A percentile compares a stretch with the other conserved stretches of the same genome.
These are phyloP conservation scores for Albifimbria verrucaria DNA, from an alignment of 2,329 filamentous ascomycete genomes.

Conservation along the genomic window DNA sequence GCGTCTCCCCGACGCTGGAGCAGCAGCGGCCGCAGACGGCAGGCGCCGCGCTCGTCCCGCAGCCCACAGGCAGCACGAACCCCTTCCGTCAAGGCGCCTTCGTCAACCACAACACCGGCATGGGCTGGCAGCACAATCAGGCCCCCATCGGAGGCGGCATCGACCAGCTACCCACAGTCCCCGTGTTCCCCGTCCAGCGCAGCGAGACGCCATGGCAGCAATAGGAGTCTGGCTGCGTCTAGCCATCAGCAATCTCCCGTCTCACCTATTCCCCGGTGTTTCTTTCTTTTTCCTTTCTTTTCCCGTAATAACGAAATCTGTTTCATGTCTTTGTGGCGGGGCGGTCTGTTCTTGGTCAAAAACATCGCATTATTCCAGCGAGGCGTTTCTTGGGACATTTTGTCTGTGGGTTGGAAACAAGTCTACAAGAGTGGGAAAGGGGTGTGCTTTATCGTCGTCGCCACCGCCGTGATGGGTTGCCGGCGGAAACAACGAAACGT, in stretches of 20 bases:
- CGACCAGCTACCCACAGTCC: slow-evolving; percentile 74
- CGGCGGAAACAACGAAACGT: too few relatives aligned
- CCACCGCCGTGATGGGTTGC: too few relatives aligned
- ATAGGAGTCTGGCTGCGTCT: slow-evolving; percentile 17
- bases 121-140: slow-evolving; percentile 81
- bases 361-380: slow-evolving; percentile 20
- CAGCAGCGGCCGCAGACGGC: slow-evolving; percentile 44
- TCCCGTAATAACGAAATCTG: not conserved
- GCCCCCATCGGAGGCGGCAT: slow-evolving; percentile 78
- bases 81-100: slow-evolving; percentile 91
- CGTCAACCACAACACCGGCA: slow-evolving; percentile 81
- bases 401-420: slow-evolving; percentile 2
- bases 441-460: too few relatives aligned
- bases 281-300: not conserved
- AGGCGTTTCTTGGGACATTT: slow-evolving; percentile 18
- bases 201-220: slow-evolving; percentile 62
- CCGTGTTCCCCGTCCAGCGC: slow-evolving; percentile 81
- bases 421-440: too few relatives aligned
- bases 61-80: slow-evolving; percentile 86
- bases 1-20: slow-evolving; percentile 26
- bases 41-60: slow-evolving; percentile 57
- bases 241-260: not conserved
- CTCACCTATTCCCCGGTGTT: not conserved
- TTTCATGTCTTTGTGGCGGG: not conserved
- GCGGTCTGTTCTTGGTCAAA: too few relatives aligned